A percentile compares a stretch with the other conserved stretches of the same genome.
phyloP scores from a whole-genome alignment of 305 asterid species.

The Fraxinus xanthoxyloides region DNA sequence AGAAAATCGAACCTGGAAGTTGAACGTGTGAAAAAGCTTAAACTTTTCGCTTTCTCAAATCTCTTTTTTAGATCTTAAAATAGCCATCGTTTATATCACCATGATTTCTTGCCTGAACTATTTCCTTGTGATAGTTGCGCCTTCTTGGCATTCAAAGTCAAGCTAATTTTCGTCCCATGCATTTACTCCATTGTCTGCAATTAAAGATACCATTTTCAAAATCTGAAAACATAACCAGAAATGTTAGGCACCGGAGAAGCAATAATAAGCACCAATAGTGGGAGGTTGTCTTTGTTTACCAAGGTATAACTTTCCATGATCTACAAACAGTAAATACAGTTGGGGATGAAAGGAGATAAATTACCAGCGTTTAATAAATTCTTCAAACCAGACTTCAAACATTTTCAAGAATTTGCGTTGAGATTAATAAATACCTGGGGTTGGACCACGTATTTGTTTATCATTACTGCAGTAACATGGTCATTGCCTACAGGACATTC shows the following conservation, averaged over 20 bases:
- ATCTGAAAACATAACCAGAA: background rate
- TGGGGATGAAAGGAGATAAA: background rate
- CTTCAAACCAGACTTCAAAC: background rate
- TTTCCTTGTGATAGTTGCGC: slow-evolving; percentile 36
- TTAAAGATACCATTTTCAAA: background rate
- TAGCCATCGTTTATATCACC: slow-evolving; percentile 73
- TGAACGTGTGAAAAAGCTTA: background rate
- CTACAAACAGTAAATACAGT: slow-evolving; percentile 26
- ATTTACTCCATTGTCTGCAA: slow-evolving; percentile 37
- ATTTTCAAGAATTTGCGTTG: background rate
- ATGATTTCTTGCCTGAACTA: slow-evolving; percentile 40
- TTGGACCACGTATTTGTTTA: slow-evolving; percentile 28
- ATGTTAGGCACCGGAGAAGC: background rate
- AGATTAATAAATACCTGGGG: slow-evolving; percentile 42
- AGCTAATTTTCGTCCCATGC: slow-evolving; percentile 71
- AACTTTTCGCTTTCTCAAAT: background rate
- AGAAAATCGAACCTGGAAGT: background rate
- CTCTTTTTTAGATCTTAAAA: slow-evolving; percentile 36
- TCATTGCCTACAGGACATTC: slow-evolving; percentile 35
- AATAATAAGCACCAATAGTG: slow-evolving; percentile 27
- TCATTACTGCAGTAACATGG: slow-evolving; percentile 35
- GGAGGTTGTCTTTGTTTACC: slow-evolving; percentile 28
- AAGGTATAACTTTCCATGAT: slow-evolving; percentile 29
- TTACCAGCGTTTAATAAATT: background rate
- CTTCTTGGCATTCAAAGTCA: slow-evolving; percentile 50